These are phyloP conservation scores for Ustilago lituana DNA, from an alignment of 1,284 basidiomycete species.

Conservation along the genomic window DNA sequence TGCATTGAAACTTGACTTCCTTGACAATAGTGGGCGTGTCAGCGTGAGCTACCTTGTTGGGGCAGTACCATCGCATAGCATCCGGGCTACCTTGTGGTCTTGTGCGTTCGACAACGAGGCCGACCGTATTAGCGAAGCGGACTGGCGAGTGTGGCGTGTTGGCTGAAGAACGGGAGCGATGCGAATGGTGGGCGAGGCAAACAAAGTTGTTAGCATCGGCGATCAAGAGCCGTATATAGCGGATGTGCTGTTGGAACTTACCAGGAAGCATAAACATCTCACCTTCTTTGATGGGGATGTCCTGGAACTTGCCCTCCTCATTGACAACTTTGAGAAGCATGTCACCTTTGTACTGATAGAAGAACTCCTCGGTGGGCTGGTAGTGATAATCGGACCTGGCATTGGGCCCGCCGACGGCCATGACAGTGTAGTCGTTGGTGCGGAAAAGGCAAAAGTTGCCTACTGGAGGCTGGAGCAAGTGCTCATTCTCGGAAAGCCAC, in stretches of 20 bases:
- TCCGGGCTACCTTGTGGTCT: slow-evolving; percentile 78
- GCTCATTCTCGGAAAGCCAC: slow-evolving; percentile 65
- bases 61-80: slow-evolving; percentile 93
- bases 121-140: slow-evolving; percentile 87
- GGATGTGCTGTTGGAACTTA: slow-evolving; percentile 71
- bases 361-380: slow-evolving; percentile 63
- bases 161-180: too few relatives aligned
- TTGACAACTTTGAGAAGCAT: slow-evolving; percentile 85
- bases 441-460: slow-evolving; percentile 66
- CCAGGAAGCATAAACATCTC: slow-evolving; percentile 91
- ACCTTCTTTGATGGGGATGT: slow-evolving; percentile 89
- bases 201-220: background rate
- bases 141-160: slow-evolving; percentile 96
- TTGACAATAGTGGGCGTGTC: slow-evolving; percentile 80
- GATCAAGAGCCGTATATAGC: too few relatives aligned
- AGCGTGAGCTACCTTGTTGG: slow-evolving; percentile 73
- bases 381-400: slow-evolving; percentile 64
- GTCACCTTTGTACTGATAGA: slow-evolving; percentile 68
- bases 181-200: too few relatives aligned
- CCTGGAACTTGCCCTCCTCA: slow-evolving; percentile 84
- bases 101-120: slow-evolving; percentile 92
- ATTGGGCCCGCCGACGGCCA: slow-evolving; percentile 66
- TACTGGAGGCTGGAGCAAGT: slow-evolving; percentile 66
- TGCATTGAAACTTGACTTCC: slow-evolving; percentile 86
- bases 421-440: slow-evolving; percentile 62